Evolutionary conservation across 1,139 yeast genomes (phyloP), one percentile per base, ranked within the genome.

Genomic region (Suhomyces wounanorum): DNA sequence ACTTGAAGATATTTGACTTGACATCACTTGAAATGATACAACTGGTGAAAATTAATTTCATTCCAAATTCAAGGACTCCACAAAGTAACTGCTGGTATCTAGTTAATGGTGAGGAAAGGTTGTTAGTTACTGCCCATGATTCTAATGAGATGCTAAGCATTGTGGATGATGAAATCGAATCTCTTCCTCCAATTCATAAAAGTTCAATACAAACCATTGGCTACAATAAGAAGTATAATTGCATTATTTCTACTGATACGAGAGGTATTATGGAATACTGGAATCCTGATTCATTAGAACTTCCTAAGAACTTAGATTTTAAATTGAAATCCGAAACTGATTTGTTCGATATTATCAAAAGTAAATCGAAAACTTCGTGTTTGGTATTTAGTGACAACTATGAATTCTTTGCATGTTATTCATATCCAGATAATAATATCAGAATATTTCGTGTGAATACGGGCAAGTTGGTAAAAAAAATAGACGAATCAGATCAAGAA

Each of bases 201-300:
- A 46, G 54, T 26, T 65, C 72, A 1, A 60, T 77, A 6, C 50
- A 49, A 1, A 52, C 60, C 10, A 50, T 78, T 13, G 58, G 55
- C 1, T 77, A 60, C 61, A 72, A 70, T 51, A 36, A 58, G 2
- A 56, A 54, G 42, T 61, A 64, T 48, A 58, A 68, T 23, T 70
- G 75, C 51, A 64, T 70, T n/a, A 59, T 79, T 2, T 70, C 79
- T 1, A 56, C 63, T 3, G 83, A 79, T 53, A 53, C 49, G 2
- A 55, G 58, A 23, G 82, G 83, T 1, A 68, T 75, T 59, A 57
- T 79, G 10, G 83, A 79, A 59, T 73, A 75, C 52, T 79, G 83
- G 83, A 43, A 44, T 5, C 56, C 60, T 0, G 52, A 45, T 1
- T 50, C 54, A 1, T 47, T 43, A 17, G 52, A 52, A 6, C 68